Evolutionary conservation across 2,329 filamentous ascomycete genomes (phyloP), one percentile per base, ranked within the genome.

Genomic region (Trichoderma cornu-damae): DNA sequence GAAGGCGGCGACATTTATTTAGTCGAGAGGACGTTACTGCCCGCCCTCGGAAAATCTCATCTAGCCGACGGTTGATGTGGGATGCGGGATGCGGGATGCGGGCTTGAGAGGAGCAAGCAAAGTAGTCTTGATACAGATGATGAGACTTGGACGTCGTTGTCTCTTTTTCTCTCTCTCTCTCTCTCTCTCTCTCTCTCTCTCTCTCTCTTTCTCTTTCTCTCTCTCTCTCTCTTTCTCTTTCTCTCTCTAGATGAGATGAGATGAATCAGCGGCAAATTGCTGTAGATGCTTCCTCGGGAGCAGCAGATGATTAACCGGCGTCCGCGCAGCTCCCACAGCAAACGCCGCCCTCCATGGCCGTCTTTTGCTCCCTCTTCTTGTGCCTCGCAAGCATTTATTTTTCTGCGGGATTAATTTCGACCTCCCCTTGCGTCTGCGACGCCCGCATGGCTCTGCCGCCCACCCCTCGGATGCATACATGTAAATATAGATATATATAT

Each of bases 1-100:
- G 49, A 14, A 52, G 50, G 50, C 40, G 40, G 32, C 40, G 50
- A 28, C n/a, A 44, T 18, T 34, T n/a, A n/a, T n/a, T 42, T 53
- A 26, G 30, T 14, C 46, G 4, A 35, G 46, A 37, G 46, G 14
- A 0, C 20, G n/a, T n/a, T n/a, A n/a, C 26, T 20, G 30, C 38
- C 9, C 20, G 28, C 28, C 50, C 8, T 18, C 32, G n/a, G 50
- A 28, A 53, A 44, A 44, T 26, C 20, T 44, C 50, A 14, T 26
- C 50, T 28, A 44, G n/a, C 28, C 20, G n/a, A 35, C 9, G 28
- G 12, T 30, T 14, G 20, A n/a, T 26, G 38, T 34, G 44, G n/a
- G 20, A 34, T n/a, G n/a, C n/a, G n/a, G n/a, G n/a, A n/a, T n/a
- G 32, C 26, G 2, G 42, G 16, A 30, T 37, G 42, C 42, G 11